Conservation (phyloP, 2,329 filamentous ascomycete species). For the Ophiocordyceps polyrhachis-furcata region DNA sequence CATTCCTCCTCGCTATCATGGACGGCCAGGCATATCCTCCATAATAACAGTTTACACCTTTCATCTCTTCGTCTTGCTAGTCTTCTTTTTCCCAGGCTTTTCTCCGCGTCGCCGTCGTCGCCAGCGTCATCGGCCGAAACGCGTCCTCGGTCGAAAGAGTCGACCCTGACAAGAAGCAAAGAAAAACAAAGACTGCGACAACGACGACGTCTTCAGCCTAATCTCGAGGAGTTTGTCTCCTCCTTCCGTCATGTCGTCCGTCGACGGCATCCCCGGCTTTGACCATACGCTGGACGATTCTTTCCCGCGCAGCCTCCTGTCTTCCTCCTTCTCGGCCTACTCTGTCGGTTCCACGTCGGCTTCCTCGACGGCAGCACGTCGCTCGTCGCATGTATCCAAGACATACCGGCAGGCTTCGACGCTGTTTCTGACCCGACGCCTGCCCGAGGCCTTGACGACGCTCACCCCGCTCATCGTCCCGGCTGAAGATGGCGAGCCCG, state of each 20-base stretch:
- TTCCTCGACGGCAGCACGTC: slow-evolving; percentile 44
- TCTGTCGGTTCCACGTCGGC: slow-evolving; percentile 41
- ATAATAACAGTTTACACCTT: not conserved
- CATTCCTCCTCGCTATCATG: not conserved
- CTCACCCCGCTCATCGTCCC: slow-evolving; percentile 66
- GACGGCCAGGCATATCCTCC: not conserved
- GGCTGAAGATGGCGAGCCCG: slow-evolving; percentile 33
- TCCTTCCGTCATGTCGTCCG: slow-evolving; percentile 20
- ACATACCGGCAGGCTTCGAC: slow-evolving; percentile 88
- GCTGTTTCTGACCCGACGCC: slow-evolving; percentile 80
- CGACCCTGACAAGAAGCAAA: no score
- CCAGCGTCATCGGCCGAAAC: no score
- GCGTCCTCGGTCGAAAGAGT: no score
- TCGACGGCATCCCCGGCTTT: slow-evolving; percentile 10
- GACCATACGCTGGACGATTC: slow-evolving; percentile 15
- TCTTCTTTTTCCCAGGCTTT: not conserved
- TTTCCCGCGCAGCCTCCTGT: slow-evolving; percentile 32
- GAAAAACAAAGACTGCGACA: no score
- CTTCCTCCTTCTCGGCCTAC: slow-evolving; percentile 49
- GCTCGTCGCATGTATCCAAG: slow-evolving; percentile 64
- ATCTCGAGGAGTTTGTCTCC: not conserved
- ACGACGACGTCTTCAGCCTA: no score
- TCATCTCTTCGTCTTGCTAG: not conserved
- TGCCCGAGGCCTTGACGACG: slow-evolving; percentile 75
- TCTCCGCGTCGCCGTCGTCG: not conserved